Evolutionary conservation across 202 grass and related monocot genomes (phyloP).

Genomic region (Setaria italica): DNA sequence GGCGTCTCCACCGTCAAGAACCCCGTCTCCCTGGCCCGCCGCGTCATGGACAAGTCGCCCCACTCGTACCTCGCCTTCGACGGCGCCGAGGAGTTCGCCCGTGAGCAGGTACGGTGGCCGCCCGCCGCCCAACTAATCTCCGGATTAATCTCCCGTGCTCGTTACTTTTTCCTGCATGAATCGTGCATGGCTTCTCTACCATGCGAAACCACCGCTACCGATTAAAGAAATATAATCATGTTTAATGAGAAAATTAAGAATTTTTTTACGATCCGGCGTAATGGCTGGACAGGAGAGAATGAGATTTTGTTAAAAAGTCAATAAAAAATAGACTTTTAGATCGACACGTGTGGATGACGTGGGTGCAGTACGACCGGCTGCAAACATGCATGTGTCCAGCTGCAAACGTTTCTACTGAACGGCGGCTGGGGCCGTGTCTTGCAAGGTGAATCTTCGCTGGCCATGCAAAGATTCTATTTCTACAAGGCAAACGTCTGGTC

Average conservation of each 20-base stretch:
- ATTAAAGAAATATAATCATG: not conserved
- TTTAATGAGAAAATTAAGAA: not conserved
- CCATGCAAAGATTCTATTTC: not conserved
- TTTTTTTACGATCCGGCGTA: not conserved
- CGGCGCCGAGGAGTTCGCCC: conserved; percentile 89
- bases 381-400: conserved; percentile 7
- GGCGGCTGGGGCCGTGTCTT: not conserved
- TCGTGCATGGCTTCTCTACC: not conserved
- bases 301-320: not conserved
- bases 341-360: conserved; percentile 39
- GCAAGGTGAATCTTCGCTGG: conserved; percentile 20
- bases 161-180: conserved; percentile 1
- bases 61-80: conserved; percentile 96
- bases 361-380: not conserved
- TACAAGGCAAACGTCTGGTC: not conserved
- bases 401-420: not conserved
- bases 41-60: conserved; percentile 86
- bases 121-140: not conserved
- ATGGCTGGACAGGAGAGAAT: not conserved
- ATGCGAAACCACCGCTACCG: not conserved
- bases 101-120: conserved; percentile 59
- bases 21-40: conserved; percentile 79
- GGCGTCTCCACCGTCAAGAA: conserved; percentile 81
- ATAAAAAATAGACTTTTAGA: not conserved
- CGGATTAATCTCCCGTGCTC: conserved; percentile 10